Percentiles rank a stretch among this genome's conserved stretches.
Evolutionary conservation across 345 rosid species (phyloP).

Genomic region (Lenwebbia sp.): DNA sequence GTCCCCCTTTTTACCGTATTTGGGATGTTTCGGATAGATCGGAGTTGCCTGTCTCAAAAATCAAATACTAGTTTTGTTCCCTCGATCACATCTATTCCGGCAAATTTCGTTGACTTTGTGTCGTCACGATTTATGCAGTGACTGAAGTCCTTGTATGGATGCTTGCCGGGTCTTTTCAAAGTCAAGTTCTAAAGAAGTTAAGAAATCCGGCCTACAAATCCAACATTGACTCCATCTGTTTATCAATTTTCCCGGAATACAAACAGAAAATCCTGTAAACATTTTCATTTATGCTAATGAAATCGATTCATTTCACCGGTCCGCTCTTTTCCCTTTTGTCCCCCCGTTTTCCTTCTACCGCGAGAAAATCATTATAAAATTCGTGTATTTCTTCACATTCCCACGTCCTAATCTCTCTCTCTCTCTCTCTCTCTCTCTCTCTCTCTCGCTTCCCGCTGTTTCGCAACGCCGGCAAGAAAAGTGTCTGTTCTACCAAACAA

Average conservation of each 20-base stretch:
- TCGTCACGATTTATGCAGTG: not conserved
- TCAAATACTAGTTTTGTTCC: not conserved
- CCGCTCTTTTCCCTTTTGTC: no score
- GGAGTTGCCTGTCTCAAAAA: not conserved
- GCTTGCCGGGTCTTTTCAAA: not conserved
- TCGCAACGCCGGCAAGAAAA: not conserved
- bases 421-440: not conserved
- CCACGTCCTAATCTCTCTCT: not conserved
- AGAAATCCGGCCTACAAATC: not conserved
- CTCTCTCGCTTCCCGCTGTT: not conserved
- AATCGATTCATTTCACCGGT: no score
- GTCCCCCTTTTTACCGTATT: not conserved
- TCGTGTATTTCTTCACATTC: not conserved
- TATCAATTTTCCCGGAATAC: no score
- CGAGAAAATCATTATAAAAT: not conserved
- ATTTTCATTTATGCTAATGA: no score
- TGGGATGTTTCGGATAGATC: not conserved
- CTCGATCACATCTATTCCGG: not conserved
- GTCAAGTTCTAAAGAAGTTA: not conserved
- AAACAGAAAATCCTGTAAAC: no score
- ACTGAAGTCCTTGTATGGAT: no score
- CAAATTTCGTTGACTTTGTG: not conserved
- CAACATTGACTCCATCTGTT: not conserved
- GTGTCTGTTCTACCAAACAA: not conserved
- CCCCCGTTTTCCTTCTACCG: no score